These are phyloP conservation scores for Elsinoe australis DNA, from an alignment of 2,329 filamentous ascomycete species.

Conservation along the genomic window DNA sequence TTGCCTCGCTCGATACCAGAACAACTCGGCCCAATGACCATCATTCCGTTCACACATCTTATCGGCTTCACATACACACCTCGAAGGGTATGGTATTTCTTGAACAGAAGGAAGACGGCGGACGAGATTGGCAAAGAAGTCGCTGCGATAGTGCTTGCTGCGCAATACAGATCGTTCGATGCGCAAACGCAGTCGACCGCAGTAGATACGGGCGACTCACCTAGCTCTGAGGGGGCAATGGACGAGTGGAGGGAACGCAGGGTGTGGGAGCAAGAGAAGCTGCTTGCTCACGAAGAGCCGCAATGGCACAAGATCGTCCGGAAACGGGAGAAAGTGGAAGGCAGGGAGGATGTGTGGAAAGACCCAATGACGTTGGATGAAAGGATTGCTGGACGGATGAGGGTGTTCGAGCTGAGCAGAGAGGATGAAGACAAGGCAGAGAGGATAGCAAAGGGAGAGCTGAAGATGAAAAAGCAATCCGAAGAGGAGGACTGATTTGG, in stretches of 20 bases:
- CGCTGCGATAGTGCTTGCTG: constrained; percentile 69
- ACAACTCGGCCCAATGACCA: constrained; percentile 63
- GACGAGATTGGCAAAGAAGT: constrained; percentile 83
- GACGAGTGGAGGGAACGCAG: constrained; percentile 24
- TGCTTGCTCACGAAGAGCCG: constrained; percentile 63
- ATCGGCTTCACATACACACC: constrained; percentile 90
- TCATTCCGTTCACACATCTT: constrained; percentile 76
- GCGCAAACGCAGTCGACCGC: constrained; percentile 20
- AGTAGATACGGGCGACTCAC: constrained; percentile 21
- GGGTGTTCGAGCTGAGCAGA: constrained; percentile 60
- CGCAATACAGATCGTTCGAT: constrained; percentile 40
- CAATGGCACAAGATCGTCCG: constrained; percentile 79
- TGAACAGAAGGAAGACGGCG: constrained; percentile 76
- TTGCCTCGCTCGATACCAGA: constrained; percentile 60
- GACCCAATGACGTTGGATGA: constrained; percentile 67
- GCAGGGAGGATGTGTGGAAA: constrained; percentile 60
- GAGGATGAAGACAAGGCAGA: constrained; percentile 63
- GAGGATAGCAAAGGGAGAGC: constrained; percentile 23
- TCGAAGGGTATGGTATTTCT: constrained; percentile 75
- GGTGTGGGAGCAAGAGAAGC: constrained; percentile 55
- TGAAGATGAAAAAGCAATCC: neutral
- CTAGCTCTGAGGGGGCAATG: constrained; percentile 22
- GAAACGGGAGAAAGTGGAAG: constrained; percentile 45
- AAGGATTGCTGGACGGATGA: constrained; percentile 71
- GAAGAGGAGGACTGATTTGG: neutral